phyloP scores from a whole-genome alignment of 805 yeast genomes.

The Candida dajiaensis region DNA sequence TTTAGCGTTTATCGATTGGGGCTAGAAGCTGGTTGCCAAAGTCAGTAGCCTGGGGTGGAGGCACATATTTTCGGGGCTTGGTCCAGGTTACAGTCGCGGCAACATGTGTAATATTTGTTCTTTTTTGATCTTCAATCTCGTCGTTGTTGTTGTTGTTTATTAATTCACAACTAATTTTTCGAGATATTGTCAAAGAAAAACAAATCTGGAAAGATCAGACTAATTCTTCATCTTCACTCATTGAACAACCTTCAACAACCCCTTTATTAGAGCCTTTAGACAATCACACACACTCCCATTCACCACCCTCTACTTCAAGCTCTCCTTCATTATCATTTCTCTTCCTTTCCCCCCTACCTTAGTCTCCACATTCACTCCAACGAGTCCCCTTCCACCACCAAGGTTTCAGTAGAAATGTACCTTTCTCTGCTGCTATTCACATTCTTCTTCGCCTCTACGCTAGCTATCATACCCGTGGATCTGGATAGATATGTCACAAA shows the following conservation, averaged over 20 bases:
- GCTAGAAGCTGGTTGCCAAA: too few species aligned
- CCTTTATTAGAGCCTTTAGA: not conserved
- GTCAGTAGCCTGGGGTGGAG: too few species aligned
- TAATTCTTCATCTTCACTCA: not conserved
- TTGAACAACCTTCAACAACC: not conserved
- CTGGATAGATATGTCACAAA: not conserved
- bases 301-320: not conserved
- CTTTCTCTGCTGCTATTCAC: not conserved
- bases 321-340: too few species aligned
- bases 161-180: too few species aligned
- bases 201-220: not conserved
- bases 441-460: not conserved
- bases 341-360: not conserved
- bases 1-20: too few species aligned
- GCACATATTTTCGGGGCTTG: not conserved
- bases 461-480: not conserved
- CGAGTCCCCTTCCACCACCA: not conserved
- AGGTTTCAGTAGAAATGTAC: not conserved
- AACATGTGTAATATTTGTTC: too few species aligned
- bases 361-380: not conserved
- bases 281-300: not conserved
- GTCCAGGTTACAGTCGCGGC: not conserved
- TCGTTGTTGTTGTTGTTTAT: too few species aligned
- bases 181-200: too few species aligned
- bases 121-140: too few species aligned